Base-by-base conservation (phyloP, 352 stramenopile genomes). In the Phytopythium sindhum region DNA sequence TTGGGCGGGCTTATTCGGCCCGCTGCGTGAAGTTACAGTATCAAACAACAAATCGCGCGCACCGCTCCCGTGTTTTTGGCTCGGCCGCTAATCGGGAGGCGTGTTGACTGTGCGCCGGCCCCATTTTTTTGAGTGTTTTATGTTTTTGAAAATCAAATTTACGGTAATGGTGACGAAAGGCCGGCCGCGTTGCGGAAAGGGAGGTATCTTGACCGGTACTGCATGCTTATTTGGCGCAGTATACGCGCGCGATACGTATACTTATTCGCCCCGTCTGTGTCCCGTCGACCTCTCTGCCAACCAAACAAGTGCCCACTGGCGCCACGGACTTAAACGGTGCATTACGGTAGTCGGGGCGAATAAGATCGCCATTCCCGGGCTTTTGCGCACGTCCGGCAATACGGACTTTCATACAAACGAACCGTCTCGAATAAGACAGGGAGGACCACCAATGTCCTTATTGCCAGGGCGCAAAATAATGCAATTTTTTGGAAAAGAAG, bases 61-160 rank as follows among this genome's bases (percentile, higher is more conserved):
- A 19, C 11, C 41, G 41, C 17, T 48, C 41, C 24, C 47, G 44
- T 7, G 21, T 52, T 29, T 26, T 52, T 52, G 45, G 45, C 24
- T 29, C 24, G 45, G n/a, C 11, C 33, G n/a, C n/a, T n/a, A n/a
- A n/a, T n/a, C n/a, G n/a, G n/a, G n/a, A n/a, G n/a, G n/a, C n/a
- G n/a, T n/a, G n/a, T n/a, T n/a, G n/a, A n/a, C n/a, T n/a, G n/a
- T n/a, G n/a, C n/a, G 33, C 2, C 19, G 7, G 29, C 26, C 28
- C 14, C 26, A 4, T 37, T 4, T 42, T n/a, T 48, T 19, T 45
- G 11, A 41, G 35, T 41, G 39, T 45, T 45, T 45, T 19, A 19
- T 3, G 39, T 14, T n/a, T 57, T 57, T 57, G 51, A 57, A 57
- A 57, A 57, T 57, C 51, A 57, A 57, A 57, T 42, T 42, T 28